These are phyloP conservation scores for Penicillium hordei DNA, from an alignment of 2,329 filamentous ascomycete species.

Conservation along the genomic window DNA sequence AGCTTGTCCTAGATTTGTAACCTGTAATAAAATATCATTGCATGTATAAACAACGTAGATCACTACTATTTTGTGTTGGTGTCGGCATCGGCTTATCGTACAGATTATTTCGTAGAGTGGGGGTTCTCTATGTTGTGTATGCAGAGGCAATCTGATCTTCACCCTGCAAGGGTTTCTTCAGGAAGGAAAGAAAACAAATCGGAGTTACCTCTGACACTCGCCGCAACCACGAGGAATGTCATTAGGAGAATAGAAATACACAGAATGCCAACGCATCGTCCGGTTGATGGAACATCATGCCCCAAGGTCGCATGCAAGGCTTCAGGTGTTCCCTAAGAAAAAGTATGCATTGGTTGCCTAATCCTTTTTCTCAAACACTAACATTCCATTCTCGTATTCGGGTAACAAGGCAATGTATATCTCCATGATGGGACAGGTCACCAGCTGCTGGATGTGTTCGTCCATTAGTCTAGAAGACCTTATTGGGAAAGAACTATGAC, in stretches of 20 bases:
- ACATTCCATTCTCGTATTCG: constrained; percentile 1
- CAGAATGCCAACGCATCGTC: constrained; percentile 2
- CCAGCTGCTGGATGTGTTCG: background rate
- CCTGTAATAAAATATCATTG: background rate
- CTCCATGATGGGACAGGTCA: constrained; percentile 3
- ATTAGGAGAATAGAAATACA: background rate
- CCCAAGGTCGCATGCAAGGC: background rate
- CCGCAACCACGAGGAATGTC: background rate
- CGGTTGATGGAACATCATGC: constrained; percentile 9
- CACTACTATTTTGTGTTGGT: background rate
- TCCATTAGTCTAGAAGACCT: background rate
- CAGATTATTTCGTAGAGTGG: background rate
- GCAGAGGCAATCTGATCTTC: background rate
- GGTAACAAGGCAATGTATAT: constrained; percentile 8
- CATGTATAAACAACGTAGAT: background rate
- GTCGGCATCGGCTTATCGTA: background rate
- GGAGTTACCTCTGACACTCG: background rate
- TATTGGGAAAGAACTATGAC: background rate
- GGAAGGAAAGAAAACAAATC: background rate
- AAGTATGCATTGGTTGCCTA: background rate
- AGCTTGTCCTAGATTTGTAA: background rate
- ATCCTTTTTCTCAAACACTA: background rate
- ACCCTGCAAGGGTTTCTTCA: background rate
- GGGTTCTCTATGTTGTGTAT: background rate
- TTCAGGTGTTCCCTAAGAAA: background rate